Base-by-base conservation (phyloP, 306 rosid species). In the Quillaja saponaria region DNA sequence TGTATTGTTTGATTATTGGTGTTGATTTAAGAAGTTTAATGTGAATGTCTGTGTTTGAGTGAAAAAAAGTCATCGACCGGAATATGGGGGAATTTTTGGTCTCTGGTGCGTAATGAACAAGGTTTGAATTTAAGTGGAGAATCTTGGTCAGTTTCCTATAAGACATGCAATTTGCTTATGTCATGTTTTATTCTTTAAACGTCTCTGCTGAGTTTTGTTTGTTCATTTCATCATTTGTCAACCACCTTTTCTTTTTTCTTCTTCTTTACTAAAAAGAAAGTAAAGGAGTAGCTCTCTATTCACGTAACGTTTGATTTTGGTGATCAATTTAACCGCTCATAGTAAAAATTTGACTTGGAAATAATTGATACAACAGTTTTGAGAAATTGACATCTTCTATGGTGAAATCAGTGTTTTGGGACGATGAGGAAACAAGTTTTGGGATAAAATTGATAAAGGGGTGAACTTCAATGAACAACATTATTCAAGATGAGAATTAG, bases 81-180 rank as follows among this genome's bases (percentile, higher is more conserved):
- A 67, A 58, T 34, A 25, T 49, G 11, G n/a, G 10, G 45, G 66
- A 57, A 10, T 64, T 63, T 58, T 67, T 42, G 59, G 67, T 59
- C 46, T 47, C 18, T 45, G 5, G n/a, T n/a, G n/a, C n/a, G n/a
- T 42, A 68, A 63, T 68, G 37, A 47, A 19, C 19, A 49, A 7
- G 59, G 56, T 59, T 72, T 66, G 38, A 56, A 41, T 59, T 72
- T 52, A 58, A 53, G 49, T 34, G 7, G 46, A 61, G 61, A 48
- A 47, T 76, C 76, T 65, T 73, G 67, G 68, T 38, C 41, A 63
- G 80, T 77, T 78, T 72, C 75, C 63, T 61, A 18, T 33, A 12
- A 38, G 58, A 77, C 73, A 72, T 69, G 44, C 71, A 20, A n/a
- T n/a, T 33, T 67, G 80, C 85, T 62, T 72, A 52, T 56, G 78